Evolutionary conservation across 1,284 basidiomycete species (phyloP), one percentile per base, ranked within the genome.

Genomic region (Sanguinoderma infundibulare): DNA sequence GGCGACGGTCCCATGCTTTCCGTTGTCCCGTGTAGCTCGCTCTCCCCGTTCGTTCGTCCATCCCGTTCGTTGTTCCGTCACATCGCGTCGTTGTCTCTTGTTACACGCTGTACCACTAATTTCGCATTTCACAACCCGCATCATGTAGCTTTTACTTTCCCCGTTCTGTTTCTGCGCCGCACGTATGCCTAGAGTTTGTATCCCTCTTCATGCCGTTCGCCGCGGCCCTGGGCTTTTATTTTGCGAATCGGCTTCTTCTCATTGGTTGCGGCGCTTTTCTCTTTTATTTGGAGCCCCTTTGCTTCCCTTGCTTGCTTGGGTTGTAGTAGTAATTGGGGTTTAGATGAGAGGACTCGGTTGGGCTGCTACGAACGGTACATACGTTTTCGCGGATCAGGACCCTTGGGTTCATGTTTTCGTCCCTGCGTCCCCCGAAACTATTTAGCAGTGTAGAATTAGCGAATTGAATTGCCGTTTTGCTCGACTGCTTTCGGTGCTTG

Each of bases 61-160:
- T 12, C 35, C 32, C 10, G 32, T 51, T 36, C 9, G 46, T 17
- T 49, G 28, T 51, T 32, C n/a, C 32, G 4, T 12, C 20, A 1
- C 28, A 10, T 20, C 10, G 8, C 17, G 17, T 28, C n/a, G n/a
- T 32, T 49, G 17, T 49, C 24, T 51, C 6, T 51, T 51, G 5
- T 36, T 51, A 32, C 49, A 32, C 49, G 30, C 20, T 51, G 34
- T 35, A 51, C 30, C 30, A 10, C 49, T 51, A 36, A 32, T 14
- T 51, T 36, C 20, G n/a, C 35, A 15, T 51, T 8, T 20, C n/a
- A 6, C 15, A n/a, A 20, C 32, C 34, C 12, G 32, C 49, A 49
- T 49, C 46, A 51, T 51, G 49, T 51, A 51, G 49, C 49, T 22
- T 36, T 51, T 22, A 12, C 35, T 17, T 51, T 51, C 49, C n/a